Evolutionary conservation across 164 flowering plant species (phyloP).

Genomic region (Liriodendron chinense): DNA sequence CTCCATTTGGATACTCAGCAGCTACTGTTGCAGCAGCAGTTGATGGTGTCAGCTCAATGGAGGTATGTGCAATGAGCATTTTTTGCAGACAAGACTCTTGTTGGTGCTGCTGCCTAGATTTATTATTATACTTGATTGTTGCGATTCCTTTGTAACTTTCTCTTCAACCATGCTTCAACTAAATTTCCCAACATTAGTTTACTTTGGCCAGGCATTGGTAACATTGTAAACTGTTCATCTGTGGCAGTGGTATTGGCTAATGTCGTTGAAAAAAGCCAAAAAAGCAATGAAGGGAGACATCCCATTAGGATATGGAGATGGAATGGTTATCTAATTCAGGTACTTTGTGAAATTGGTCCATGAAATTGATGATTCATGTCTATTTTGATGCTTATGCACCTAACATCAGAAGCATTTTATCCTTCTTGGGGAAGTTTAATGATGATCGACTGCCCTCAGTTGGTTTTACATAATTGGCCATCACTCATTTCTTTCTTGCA

Average conservation of each 20-base stretch:
- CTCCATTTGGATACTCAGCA: constrained; percentile 82
- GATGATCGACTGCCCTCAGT: not conserved
- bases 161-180: not conserved
- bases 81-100: not conserved
- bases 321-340: constrained; percentile 77
- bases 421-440: not conserved
- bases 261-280: constrained; percentile 56
- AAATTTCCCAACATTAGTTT: not conserved
- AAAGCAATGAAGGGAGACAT: constrained; percentile 25
- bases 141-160: not conserved
- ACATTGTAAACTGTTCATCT: constrained; percentile 12
- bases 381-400: not conserved
- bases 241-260: constrained; percentile 78
- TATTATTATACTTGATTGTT: constrained; percentile 1
- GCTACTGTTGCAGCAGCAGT: constrained; percentile 62
- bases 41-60: constrained; percentile 65
- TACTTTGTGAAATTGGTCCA: constrained; percentile 19
- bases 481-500: too few species aligned
- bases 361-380: not conserved
- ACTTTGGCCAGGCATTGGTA: not conserved
- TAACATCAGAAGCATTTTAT: not conserved
- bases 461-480: not conserved
- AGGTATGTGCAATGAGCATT: constrained; percentile 36
- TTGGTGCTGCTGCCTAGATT: not conserved
- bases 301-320: constrained; percentile 72